Evolutionary conservation across 805 yeast genomes (phyloP), one percentile per base, ranked within the genome.

Genomic region (Saccharomycopsis schoenii): DNA sequence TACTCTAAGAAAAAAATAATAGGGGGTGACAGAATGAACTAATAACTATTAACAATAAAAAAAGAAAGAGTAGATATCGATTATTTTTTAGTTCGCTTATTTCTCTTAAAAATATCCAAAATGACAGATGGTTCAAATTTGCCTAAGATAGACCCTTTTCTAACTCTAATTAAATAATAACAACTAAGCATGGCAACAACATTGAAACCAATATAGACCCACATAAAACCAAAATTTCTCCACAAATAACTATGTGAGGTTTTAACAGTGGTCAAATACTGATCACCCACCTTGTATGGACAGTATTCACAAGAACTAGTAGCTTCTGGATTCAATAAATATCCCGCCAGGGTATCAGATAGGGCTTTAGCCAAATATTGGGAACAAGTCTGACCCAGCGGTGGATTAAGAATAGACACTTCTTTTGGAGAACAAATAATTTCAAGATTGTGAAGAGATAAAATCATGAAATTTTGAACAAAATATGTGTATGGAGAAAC

Each of bases 401-500:
- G 86, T 1, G 89, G 84, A 40, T 73, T 68, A 62, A 83, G 71
- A 58, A 73, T 72, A 40, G 79, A 77, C 68, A 79, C 74, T 68
- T 87, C 93, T 15, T 66, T 64, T 1, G 61, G 64, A 8, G 72
- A 64, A 70, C 92, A 86, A 14, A 62, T 67, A 12, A 88, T 85
- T 42, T 71, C 69, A 64, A 80, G 75, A 43, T 77, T 79, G 65
- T 85, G 85, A 66, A 79, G 73, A 58, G 79, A 76, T 37, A 69
- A 72, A 29, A 74, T 76, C 54, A 84, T 74, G 63, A 86, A 75
- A 58, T 82, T 76, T 64, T 82, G 83, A 62, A 88, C 75, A 70
- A 85, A 81, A 69, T 89, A 89, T 1, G 93, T 86, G 72, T 80
- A 80, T 10, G 88, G 96, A 29, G 89, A 84, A 21, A 77, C 78